These are phyloP conservation scores for Acanthamoeba culbertsoni DNA, from an alignment of 208 protist genomes.

Conservation along the genomic window DNA sequence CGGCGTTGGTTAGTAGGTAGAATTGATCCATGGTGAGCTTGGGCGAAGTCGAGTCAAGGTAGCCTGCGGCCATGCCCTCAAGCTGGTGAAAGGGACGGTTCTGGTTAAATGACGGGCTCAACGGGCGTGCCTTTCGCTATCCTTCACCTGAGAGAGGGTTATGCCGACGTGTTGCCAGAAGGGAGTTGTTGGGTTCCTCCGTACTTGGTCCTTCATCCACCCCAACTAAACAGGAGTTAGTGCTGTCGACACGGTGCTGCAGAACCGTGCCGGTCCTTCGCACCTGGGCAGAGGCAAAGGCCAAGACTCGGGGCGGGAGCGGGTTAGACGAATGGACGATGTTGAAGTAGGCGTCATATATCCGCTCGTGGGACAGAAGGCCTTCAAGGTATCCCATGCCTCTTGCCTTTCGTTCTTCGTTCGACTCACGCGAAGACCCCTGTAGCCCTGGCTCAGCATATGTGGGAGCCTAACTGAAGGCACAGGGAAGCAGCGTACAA, in stretches of 20 bases:
- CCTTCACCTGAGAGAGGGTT: background rate
- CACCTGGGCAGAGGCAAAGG: background rate
- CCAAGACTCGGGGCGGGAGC: background rate
- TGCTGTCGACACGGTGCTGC: background rate
- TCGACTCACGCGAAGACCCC: background rate
- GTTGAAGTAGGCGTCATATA: slow-evolving; percentile 36
- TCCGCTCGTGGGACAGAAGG: background rate
- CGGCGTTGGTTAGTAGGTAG: slow-evolving; percentile 11
- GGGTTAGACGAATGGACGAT: background rate
- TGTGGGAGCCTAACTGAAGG: background rate
- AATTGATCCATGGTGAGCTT: background rate
- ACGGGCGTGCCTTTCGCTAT: too few species aligned
- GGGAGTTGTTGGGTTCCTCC: background rate
- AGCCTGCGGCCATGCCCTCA: slow-evolving; percentile 39
- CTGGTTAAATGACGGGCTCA: too few species aligned
- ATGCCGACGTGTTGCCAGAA: slow-evolving; percentile 46
- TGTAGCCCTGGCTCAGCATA: background rate
- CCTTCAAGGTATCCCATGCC: slow-evolving; percentile 23
- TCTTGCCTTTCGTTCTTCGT: background rate
- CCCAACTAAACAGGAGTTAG: background rate
- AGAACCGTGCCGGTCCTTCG: too few species aligned
- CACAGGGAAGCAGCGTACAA: background rate
- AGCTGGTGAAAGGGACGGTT: background rate
- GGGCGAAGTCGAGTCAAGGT: background rate
- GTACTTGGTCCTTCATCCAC: background rate